Evolutionary conservation across 148 eudicot species (phyloP), one percentile per base, ranked within the genome.

Genomic region (Vaccinium corymbosum): DNA sequence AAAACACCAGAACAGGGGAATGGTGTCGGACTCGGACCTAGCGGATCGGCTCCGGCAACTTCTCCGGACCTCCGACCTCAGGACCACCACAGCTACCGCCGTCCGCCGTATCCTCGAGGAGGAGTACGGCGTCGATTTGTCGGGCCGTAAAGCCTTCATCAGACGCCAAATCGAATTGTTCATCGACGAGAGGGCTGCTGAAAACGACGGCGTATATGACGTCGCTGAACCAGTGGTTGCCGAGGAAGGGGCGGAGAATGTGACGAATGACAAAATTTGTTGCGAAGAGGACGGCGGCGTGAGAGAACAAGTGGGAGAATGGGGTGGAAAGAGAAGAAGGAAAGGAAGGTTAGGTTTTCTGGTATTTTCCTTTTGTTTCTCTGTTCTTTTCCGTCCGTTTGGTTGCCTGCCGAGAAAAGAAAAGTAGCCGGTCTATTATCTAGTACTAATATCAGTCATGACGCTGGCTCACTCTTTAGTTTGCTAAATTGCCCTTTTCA

Each of bases 111-210:
- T 52, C 52, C 78, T 74, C 5, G 78, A 74, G 78, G 78, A 7
- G 78, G 78, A 42, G 78, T 74, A 42, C 51, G 78, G 25, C 52
- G 52, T 46, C 0, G 78, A 74, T 42, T 46, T 74, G 52, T 74
- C 78, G 15, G 51, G 9, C 78, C 78, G 78, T 42, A 74, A 20
- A 74, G 22, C 78, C 25, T 74, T 74, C 51, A 42, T 74, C 78
- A 19, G 50, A 46, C 50, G n/a, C 49, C 78, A 48, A 46, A 74
- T 74, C 51, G 78, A 74, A 19, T 46, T 42, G 51, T 74, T 74
- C 78, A n/a, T 74, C 50, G 51, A 74, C 11, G 51, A 42, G 22
- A 19, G 2, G 10, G n/a, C 13, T 20, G 2, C 51, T 7, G 51
- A 7, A 7, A 71, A 42, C 22, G 52, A 42, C 53, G 52, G 22